phyloP scores from a whole-genome alignment of 768 basidiomycete species.

The Rhodotorula diobovata region DNA sequence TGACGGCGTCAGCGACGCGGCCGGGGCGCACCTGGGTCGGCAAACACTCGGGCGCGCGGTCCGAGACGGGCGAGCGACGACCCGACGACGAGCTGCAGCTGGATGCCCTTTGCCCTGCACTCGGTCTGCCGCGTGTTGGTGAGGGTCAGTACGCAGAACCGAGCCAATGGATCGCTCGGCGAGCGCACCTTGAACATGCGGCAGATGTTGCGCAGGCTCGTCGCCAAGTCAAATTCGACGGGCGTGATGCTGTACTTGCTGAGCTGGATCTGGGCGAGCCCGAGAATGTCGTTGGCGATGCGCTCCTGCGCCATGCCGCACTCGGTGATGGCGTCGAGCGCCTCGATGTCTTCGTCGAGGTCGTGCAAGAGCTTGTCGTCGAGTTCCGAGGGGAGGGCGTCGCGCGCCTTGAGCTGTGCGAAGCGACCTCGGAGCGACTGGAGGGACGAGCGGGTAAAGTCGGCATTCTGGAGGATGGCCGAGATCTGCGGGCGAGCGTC shows the following conservation, averaged over 20 bases:
- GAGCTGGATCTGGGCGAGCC: constrained; percentile 44
- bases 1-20: background rate
- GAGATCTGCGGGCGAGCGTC: constrained; percentile 32
- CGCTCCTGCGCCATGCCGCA: constrained; percentile 42
- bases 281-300: constrained; percentile 47
- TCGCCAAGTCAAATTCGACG: constrained; percentile 45
- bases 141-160: too few relatives aligned
- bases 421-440: background rate
- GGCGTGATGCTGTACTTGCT: constrained; percentile 46
- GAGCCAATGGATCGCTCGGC: too few relatives aligned
- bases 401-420: background rate
- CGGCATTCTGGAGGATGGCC: constrained; percentile 46
- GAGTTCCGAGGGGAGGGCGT: constrained; percentile 2
- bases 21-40: constrained; percentile 21
- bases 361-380: constrained; percentile 42
- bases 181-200: constrained; percentile 43
- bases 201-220: constrained; percentile 44
- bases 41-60: constrained; percentile 26
- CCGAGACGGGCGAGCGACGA: constrained; percentile 42
- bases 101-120: constrained; percentile 45
- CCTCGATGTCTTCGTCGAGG: constrained; percentile 46
- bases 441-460: constrained; percentile 29
- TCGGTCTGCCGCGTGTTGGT: constrained; percentile 30
- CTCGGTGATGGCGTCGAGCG: constrained; percentile 31
- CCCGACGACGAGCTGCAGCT: constrained; percentile 45